Base-by-base conservation (phyloP, 78 protist species). In the Corallochytrium limacisporum region DNA sequence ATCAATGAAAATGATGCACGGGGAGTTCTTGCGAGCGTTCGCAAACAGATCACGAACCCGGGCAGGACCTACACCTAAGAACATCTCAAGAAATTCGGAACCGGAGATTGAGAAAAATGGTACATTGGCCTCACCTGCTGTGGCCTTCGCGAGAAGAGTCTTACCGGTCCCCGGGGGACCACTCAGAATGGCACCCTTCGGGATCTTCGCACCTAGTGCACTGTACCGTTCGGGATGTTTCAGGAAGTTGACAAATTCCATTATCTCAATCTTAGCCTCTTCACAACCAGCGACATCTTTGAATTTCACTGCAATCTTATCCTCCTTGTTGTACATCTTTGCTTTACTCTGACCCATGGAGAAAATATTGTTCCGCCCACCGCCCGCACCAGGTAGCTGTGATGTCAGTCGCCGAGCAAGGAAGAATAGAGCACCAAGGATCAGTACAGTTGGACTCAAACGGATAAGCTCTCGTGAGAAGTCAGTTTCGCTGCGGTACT, bases 101-200 rank as follows among this genome's bases (percentile, higher is more conserved):
- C 98, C 98, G 9, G 89, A 68, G 2, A 86, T 67, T 8, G 90
- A 75, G 54, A 83, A 72, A 75, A 94, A 94, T 26, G 98, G 96
- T 6, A 92, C 96, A 16, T 65, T 81, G 13, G 97, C 90, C 79
- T 95, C 98, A 16, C 98, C 98, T 0, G 89, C 88, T 1, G 68
- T 59, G 20, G 92, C 92, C 74, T 77, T 75, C 20, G 92, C 92
- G 40, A 87, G 72, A 12, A 87, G 73, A 3, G 98, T 93, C 62
- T 93, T 93, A 49, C 97, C 97, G 0, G 93, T 85, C 3, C 98
- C 98, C 26, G 98, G 96, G 24, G 95, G 95, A 0, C 98, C 98
- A 28, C 73, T 68, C 60, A 92, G 74, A 18, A 92, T 36, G 4
- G 79, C 94, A 33, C 97, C 92, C 48, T 79, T 72, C 42, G 95